These are phyloP conservation scores for Salix exigua DNA, from an alignment of 345 rosid species.

Conservation along the genomic window DNA sequence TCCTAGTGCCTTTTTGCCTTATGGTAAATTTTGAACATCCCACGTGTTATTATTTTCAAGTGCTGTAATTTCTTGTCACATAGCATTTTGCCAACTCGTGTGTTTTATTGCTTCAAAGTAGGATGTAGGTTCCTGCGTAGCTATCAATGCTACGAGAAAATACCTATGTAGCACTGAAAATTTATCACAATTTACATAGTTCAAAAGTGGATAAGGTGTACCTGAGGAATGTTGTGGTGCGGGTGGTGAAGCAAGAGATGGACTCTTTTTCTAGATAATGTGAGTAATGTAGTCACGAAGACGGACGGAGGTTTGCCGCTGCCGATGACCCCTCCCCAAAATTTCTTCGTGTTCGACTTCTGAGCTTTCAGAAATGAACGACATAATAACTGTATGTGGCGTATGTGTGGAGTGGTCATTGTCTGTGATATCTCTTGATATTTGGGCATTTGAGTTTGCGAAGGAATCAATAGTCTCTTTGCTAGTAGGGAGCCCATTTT, in stretches of 20 bases:
- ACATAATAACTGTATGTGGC: neutral
- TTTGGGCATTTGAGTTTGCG: too few relatives aligned
- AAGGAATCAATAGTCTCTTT: accelerated
- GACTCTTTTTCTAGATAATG: neutral
- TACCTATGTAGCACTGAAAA: neutral
- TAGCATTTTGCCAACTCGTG: neutral
- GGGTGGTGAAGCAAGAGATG: neutral
- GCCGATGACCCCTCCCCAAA: neutral
- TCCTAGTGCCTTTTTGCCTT: neutral
- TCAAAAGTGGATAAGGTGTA: neutral
- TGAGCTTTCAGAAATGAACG: neutral
- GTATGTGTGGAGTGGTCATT: neutral
- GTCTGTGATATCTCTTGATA: too few relatives aligned
- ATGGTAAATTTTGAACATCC: neutral
- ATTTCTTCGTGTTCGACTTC: neutral
- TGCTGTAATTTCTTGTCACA: neutral
- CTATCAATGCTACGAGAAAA: neutral
- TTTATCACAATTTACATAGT: neutral
- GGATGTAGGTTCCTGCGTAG: neutral
- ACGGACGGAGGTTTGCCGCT: neutral
- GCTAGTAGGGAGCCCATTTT: neutral
- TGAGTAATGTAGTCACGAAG: neutral
- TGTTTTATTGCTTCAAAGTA: neutral
- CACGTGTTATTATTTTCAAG: neutral
- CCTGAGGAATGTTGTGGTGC: neutral